Conservation (phyloP, 345 rosid species). For the Rhodamnia argentea region DNA sequence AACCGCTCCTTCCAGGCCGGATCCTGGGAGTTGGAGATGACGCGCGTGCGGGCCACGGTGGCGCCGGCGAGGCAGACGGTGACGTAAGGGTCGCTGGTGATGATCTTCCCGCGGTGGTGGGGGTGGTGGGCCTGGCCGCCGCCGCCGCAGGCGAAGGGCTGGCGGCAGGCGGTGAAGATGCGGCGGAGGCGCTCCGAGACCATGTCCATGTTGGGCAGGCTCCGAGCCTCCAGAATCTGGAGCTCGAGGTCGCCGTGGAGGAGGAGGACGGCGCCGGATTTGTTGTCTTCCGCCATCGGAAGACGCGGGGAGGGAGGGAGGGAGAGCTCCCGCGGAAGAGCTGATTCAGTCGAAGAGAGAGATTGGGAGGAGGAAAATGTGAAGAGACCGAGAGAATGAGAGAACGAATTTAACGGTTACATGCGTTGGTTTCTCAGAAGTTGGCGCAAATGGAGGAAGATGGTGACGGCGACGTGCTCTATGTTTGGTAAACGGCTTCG, state of each 20-base stretch:
- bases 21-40: constrained; percentile 45
- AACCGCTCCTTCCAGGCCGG: constrained; percentile 75
- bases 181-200: constrained; percentile 48
- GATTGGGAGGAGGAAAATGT: neutral
- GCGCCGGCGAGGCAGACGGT: constrained; percentile 63
- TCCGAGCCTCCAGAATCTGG: constrained; percentile 57
- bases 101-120: constrained; percentile 26
- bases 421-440: neutral
- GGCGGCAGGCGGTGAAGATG: constrained; percentile 28
- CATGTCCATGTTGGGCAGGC: constrained; percentile 80
- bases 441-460: neutral
- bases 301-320: neutral
- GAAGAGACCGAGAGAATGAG: neutral
- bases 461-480: neutral
- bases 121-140: neutral
- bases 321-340: neutral
- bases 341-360: neutral
- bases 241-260: constrained; percentile 81
- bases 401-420: neutral
- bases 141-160: constrained; percentile 10
- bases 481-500: neutral
- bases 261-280: neutral
- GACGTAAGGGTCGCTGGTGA: constrained; percentile 86
- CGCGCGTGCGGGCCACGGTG: constrained; percentile 82
- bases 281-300: constrained; percentile 21